Base-by-base conservation (phyloP, 1,284 basidiomycete species). In the Ganoderma meredithae region DNA sequence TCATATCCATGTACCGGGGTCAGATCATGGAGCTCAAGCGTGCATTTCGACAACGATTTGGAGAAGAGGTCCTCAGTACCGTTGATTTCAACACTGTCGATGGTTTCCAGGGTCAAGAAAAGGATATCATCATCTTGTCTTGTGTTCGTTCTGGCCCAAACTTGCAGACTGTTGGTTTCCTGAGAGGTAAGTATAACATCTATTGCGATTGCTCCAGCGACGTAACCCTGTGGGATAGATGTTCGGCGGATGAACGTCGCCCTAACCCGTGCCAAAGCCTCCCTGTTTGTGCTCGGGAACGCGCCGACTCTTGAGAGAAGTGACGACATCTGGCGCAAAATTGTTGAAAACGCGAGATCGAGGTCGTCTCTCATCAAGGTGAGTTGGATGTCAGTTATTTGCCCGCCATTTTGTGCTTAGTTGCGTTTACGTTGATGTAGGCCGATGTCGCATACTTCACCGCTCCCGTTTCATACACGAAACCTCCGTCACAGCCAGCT, bases 61-160 rank as follows among this genome's bases (percentile, higher is more conserved):
- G 96, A 0, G 78, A 82, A 31, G 87, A 91, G 27, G 91, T 98
- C 33, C 74, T 90, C 3, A 85, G 86, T 31, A 88, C 86, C 40
- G 90, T 99, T 55, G 94, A 98, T 74, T 99, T 99, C 83, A 95
- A 98, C 78, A 99, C 98, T 0, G 98, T 99, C 49, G 96, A 98
- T 81, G 97, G 96, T 10, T 99, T 99, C 76, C 97, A 99, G 80
- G 97, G 97, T 62, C 97, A 98, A 82, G 97, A 98, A 79, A 98
- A 98, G 79, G 95, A 97, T 74, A 89, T 99, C 63, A 97, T 98
- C 78, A 98, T 98, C 69, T 84, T 98, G 22, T 98, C 96, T 2
- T 97, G 95, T 78, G 97, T 98, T 25, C 90, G 97, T 75, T 93
- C 95, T 15, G 94, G 95, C 3, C 90, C 93, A n/a, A 91, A 92